Base-by-base conservation (phyloP, 495 filamentous ascomycete species). In the Hypoxylon intermedium region DNA sequence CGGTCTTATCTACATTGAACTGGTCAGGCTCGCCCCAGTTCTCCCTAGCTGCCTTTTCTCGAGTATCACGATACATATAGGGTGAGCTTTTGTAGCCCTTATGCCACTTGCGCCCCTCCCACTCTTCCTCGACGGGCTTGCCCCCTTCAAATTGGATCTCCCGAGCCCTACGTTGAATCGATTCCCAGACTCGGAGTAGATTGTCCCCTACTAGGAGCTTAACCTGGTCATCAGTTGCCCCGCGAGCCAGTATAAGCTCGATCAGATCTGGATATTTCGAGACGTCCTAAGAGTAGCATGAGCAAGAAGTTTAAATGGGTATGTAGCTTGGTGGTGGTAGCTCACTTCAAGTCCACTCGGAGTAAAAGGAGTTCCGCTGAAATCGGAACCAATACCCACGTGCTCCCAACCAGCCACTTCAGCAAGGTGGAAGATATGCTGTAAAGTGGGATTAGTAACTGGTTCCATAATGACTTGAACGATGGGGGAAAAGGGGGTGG, bases 381-480 rank as follows among this genome's bases (percentile, higher is more conserved):
- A 89, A 60, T 89, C 86, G 53, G 82, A 83, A 0, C 86, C 86
- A 6, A 89, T 48, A 0, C 86, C 86, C 21, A 89, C 78, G 70
- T 85, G 75, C 21, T 83, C 77, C 58, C 80, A 87, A 0, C 86
- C 86, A 15, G 83, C 80, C 3, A 75, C 67, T 3, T 78, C 55
- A 0, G 77, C 86, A 34, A 87, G 79, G 55, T 88, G 72, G 9
- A 81, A 50, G 46, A 88, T 83, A 60, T 88, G 86, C n/a, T n/a
- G n/a, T n/a, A n/a, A n/a, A n/a, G n/a, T n/a, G n/a, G n/a, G n/a
- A n/a, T n/a, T n/a, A n/a, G n/a, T n/a, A n/a, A n/a, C n/a, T n/a
- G n/a, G n/a, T n/a, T n/a, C n/a, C n/a, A n/a, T n/a, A n/a, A n/a
- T n/a, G n/a, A n/a, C n/a, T n/a, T n/a, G n/a, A n/a, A n/a, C n/a